Percentiles rank a stretch among this genome's conserved stretches.
Evolutionary conservation across 768 basidiomycete genomes (phyloP).

Genomic region (Suillus fuscotomentosus): DNA sequence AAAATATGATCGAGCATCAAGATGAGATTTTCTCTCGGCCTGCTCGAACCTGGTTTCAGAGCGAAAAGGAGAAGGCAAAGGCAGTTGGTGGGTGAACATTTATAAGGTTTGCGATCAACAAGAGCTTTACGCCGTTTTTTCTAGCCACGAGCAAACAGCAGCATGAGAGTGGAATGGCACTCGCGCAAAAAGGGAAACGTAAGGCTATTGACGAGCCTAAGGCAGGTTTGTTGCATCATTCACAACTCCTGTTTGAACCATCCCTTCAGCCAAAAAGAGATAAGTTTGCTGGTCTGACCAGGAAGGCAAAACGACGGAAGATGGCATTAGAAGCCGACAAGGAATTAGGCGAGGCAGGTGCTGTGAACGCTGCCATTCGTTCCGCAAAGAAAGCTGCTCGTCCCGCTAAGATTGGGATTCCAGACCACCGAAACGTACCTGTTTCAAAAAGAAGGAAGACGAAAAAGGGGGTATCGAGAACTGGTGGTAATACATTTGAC

Average conservation of each 20-base stretch:
- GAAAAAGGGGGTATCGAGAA: constrained; percentile 29
- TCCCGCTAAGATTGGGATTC: constrained; percentile 72
- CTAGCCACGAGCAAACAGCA: constrained; percentile 74
- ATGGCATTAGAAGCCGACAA: constrained; percentile 81
- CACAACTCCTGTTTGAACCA: not conserved
- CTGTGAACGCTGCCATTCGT: constrained; percentile 75
- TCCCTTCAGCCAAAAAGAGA: constrained; percentile 65
- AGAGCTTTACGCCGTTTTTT: constrained; percentile 1
- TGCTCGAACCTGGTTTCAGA: constrained; percentile 99
- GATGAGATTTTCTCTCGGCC: constrained; percentile 91
- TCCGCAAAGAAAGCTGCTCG: constrained; percentile 78
- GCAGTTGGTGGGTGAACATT: constrained; percentile 61
- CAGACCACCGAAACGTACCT: constrained; percentile 35
- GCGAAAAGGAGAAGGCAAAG: constrained; percentile 73
- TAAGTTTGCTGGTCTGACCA: constrained; percentile 80
- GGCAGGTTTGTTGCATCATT: constrained; percentile 27
- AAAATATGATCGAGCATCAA: constrained; percentile 94
- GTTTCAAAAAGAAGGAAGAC: constrained; percentile 34
- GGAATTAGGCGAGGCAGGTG: constrained; percentile 50
- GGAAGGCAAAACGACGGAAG: constrained; percentile 85
- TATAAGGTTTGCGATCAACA: constrained; percentile 5
- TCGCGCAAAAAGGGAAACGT: constrained; percentile 38
- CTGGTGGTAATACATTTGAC: constrained; percentile 49
- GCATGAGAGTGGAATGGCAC: constrained; percentile 58
- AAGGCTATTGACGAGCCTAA: constrained; percentile 37